Base-by-base conservation (phyloP, 2,329 filamentous ascomycete genomes). In the Clarireedia sp. region DNA sequence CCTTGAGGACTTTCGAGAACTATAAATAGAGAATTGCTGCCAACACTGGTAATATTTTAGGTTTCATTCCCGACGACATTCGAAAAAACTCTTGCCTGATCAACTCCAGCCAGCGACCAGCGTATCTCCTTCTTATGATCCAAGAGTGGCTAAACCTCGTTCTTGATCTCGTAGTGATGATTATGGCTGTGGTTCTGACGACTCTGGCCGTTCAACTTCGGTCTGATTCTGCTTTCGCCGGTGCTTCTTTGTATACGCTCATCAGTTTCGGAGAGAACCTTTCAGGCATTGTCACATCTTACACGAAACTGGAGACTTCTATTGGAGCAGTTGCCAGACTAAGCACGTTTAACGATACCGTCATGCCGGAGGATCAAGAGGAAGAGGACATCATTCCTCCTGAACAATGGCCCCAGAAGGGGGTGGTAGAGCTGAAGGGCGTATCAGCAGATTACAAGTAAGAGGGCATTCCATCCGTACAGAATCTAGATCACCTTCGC, bases 111-210 rank as follows among this genome's bases (percentile, higher is more conserved):
- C 81, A 84, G 60, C 68, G 72, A 19, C 80, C 81, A 0, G 78
- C 77, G 49, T 84, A 84, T 61, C 71, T 82, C 0, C 70, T 83
- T 9, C 77, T 74, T 55, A 74, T 75, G 43, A 74, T 82, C 2
- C 81, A 84, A 63, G 72, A 77, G 26, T 84, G 80, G 80, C 71
- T 83, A 0, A 71, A 65, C 0, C 69, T 83, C 0, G 72, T 74
- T 0, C 54, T 64, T 9, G 53, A 62, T 19, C 50, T 62, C 1
- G 33, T 64, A 19, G 62, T 63, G 12, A 45, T 38, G 12, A 59
- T 45, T 21, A 29, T 71, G 0, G 69, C 68, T 1, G 59, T 65
- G 14, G 56, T 67, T 16, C 49, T 72, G 40, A 65, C 66, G 6
- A 60, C 66, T 45, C 41, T 45, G 24, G 12, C 21, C n/a, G 62